Conservation (phyloP, 768 basidiomycete genomes). For the Inosperma sp. region DNA sequence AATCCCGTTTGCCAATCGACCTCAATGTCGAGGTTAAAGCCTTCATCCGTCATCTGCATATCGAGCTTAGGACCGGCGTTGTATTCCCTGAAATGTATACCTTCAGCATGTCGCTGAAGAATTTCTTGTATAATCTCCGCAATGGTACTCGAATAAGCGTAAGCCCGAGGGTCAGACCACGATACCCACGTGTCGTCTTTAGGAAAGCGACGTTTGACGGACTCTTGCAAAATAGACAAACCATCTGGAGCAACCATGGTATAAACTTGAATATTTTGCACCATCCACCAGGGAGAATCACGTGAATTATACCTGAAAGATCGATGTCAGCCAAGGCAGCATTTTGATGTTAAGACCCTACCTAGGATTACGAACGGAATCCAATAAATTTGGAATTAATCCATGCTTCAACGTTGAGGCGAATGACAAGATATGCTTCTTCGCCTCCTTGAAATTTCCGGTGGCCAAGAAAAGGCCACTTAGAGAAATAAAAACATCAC, state of each 20-base stretch:
- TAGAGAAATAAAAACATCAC: slow-evolving; percentile 90
- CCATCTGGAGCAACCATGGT: slow-evolving; percentile 81
- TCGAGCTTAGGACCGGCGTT: slow-evolving; percentile 98
- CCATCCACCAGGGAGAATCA: slow-evolving; percentile 99
- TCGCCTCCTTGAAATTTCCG: slow-evolving; percentile 81
- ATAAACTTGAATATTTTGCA: slow-evolving; percentile 98
- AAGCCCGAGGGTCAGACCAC: slow-evolving; percentile 85
- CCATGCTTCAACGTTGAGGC: slow-evolving; percentile 93
- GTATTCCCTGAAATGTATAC: slow-evolving; percentile 92
- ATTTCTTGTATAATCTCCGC: slow-evolving; percentile 98
- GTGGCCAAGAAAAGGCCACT: slow-evolving; percentile 93
- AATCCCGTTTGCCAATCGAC: slow-evolving; percentile 98
- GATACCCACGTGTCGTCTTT: slow-evolving; percentile 89
- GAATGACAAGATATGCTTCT: slow-evolving; percentile 88
- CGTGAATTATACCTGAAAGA: slow-evolving; percentile 83
- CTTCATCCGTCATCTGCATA: slow-evolving; percentile 89
- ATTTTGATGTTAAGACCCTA: slow-evolving; percentile 29
- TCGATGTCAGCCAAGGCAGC: too few relatives aligned
- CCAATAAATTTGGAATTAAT: slow-evolving; percentile 91
- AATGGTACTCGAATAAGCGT: slow-evolving; percentile 72
- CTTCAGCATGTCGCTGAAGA: slow-evolving; percentile 86
- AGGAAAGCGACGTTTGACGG: slow-evolving; percentile 91
- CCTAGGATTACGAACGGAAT: slow-evolving; percentile 82
- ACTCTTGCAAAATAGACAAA: slow-evolving; percentile 68
- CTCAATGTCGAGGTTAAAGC: slow-evolving; percentile 88